Evolutionary conservation across 495 filamentous ascomycete species (phyloP).

Genomic region (Pyronema omphalodes): DNA sequence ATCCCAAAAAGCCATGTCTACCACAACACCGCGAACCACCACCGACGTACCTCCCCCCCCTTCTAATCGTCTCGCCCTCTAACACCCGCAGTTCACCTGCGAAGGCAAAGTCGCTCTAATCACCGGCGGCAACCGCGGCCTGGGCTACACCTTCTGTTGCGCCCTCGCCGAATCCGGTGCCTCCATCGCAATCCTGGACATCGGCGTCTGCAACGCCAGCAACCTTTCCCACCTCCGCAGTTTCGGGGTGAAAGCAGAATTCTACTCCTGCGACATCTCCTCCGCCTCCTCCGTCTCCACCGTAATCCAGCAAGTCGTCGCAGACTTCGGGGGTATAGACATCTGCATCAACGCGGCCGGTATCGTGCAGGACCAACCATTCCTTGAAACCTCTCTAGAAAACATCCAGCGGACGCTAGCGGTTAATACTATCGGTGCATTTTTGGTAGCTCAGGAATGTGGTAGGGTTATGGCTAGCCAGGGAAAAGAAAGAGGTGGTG

Average conservation of each 20-base stretch:
- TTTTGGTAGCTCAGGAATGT: constrained; percentile 48
- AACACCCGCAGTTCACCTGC: background rate
- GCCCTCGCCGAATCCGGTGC: constrained; percentile 59
- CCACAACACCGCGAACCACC: no score
- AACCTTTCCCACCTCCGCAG: constrained; percentile 26
- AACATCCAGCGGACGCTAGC: constrained; percentile 44
- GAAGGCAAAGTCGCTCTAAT: constrained; percentile 23
- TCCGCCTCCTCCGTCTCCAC: constrained; percentile 31
- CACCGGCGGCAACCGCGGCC: constrained; percentile 51
- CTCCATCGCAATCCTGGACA: constrained; percentile 42
- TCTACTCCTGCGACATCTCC: constrained; percentile 36
- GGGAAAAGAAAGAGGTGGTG: constrained; percentile 31
- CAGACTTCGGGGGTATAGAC: constrained; percentile 35
- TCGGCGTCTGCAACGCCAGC: constrained; percentile 28
- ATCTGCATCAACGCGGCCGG: constrained; percentile 50
- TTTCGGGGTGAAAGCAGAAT: constrained; percentile 37
- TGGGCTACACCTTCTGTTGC: constrained; percentile 38
- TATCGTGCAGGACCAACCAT: constrained; percentile 40
- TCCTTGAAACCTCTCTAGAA: constrained; percentile 34
- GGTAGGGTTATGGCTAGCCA: constrained; percentile 34
- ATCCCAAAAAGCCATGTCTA: no score
- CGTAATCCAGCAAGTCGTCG: constrained; percentile 28
- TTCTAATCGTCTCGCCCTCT: no score
- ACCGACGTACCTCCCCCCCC: no score
- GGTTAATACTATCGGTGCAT: constrained; percentile 49